These are phyloP conservation scores for Asterionellopsis glacialis DNA, from an alignment of 108 stramenopile genomes.

Conservation along the genomic window DNA sequence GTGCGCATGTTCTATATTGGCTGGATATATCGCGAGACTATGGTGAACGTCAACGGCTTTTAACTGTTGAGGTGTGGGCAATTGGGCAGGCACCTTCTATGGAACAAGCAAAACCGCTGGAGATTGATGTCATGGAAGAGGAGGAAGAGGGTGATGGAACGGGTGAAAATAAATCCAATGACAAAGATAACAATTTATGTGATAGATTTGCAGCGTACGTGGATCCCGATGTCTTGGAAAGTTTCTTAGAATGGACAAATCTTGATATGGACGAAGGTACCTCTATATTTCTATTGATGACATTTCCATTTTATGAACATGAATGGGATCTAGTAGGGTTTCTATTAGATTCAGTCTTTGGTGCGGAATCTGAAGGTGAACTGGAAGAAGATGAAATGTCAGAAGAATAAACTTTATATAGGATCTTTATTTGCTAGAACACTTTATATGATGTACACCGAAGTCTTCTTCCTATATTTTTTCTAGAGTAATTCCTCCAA, in stretches of 20 bases:
- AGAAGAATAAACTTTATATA: neutral
- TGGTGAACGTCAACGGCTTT: conserved; percentile 42
- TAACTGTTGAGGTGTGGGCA: conserved; percentile 53
- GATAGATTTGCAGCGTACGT: conserved; percentile 63
- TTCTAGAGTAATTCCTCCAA: neutral
- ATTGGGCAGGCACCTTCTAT: conserved; percentile 39
- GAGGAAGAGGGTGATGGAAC: conserved; percentile 23
- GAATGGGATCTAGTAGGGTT: conserved; percentile 81
- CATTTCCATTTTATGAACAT: conserved; percentile 80
- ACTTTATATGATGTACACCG: too few relatives aligned
- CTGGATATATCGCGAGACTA: conserved; percentile 58
- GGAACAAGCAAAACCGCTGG: conserved; percentile 45
- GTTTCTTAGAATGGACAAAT: conserved; percentile 32
- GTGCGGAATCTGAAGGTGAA: conserved; percentile 35
- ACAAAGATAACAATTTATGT: neutral
- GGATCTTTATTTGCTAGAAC: neutral
- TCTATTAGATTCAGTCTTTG: conserved; percentile 58
- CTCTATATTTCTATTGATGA: conserved; percentile 67
- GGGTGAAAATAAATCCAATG: neutral
- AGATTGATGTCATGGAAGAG: conserved; percentile 33
- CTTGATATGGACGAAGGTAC: conserved; percentile 45
- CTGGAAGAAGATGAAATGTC: neutral
- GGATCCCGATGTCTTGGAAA: conserved; percentile 62
- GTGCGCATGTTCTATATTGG: conserved; percentile 52
- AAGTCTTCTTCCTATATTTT: too few relatives aligned